Percentiles rank a stretch among this genome's conserved stretches.
phyloP scores from a whole-genome alignment of 164 flowering plant species.

The Saururus chinensis region DNA sequence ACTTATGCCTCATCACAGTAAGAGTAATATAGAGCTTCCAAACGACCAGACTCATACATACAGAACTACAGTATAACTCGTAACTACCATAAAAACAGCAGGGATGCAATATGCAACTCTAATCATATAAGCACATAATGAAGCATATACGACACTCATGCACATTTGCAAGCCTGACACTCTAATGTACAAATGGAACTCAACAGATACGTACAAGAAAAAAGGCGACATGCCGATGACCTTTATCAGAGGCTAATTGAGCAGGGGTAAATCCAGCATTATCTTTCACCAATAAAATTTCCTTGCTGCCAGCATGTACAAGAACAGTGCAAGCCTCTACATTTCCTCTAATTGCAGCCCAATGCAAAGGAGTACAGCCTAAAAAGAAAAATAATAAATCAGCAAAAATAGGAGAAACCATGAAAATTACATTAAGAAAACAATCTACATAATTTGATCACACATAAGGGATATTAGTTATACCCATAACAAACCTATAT shows the following conservation, averaged over 20 bases:
- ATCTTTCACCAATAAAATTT: constrained; percentile 68
- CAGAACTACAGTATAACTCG: too few species aligned
- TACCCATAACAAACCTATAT: too few species aligned
- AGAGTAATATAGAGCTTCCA: too few species aligned
- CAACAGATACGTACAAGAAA: constrained; percentile 63
- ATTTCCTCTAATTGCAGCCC: constrained; percentile 88
- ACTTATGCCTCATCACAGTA: too few species aligned
- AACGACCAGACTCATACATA: too few species aligned
- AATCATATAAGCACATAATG: too few species aligned
- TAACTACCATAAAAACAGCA: too few species aligned
- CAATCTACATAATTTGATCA: too few species aligned
- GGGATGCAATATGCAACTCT: too few species aligned
- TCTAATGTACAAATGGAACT: neutral
- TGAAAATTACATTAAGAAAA: neutral
- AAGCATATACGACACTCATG: too few species aligned
- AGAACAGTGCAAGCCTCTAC: constrained; percentile 79
- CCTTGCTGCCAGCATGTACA: constrained; percentile 75
- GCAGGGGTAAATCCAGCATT: constrained; percentile 76
- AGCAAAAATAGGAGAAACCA: neutral
- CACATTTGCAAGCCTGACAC: neutral
- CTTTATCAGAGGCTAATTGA: constrained; percentile 89
- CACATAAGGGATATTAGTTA: too few species aligned
- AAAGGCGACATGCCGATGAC: constrained; percentile 78
- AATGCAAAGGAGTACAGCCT: constrained; percentile 96
- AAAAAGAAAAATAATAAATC: neutral